Evolutionary conservation across 1,284 basidiomycete genomes (phyloP), one percentile per base, ranked within the genome.

Genomic region (Coriolopsis trogii): DNA sequence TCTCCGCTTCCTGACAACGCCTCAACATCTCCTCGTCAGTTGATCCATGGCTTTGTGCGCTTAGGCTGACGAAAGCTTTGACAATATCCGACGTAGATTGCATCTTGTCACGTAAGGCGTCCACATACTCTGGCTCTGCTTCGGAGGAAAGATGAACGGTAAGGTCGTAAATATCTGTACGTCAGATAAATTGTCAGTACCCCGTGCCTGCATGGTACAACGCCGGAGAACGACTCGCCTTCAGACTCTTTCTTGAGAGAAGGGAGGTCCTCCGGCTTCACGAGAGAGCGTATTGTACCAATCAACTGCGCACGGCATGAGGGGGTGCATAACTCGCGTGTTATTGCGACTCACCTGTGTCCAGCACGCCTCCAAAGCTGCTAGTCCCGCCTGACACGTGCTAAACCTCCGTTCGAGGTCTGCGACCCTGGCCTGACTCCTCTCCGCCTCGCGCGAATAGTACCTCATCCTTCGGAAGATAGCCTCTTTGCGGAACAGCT

Each of bases 391-490:
- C 67, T 95, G 89, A 61, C 88, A 88, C 9, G 84, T 84, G 51
- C 75, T 80, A 67, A 87, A 85, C 60, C 86, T 80, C 59, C 78
- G 80, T 69, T 94, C 89, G 38, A 95, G 69, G 59, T 91, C 85
- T 56, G 80, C 78, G 44, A 92, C 85, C 56, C 82, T 80, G 63
- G 74, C 72, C 59, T 83, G 77, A 59, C 84, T 85, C 42, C 87
- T 82, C 63, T 90, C 84, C 66, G 87, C 80, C 70, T 93, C 87
- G 52, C 93, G 83, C 46, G 89, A 86, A 69, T 96, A 95, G 63
- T 95, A 85, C 64, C 83, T 89, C 93, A 98, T 95, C 56, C 93
- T 82, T 41, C 95, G 81, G 70, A 87, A 96, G 45, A 98, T 89
- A 36, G 95, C 95, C 67, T 95, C 93, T 72, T 98, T 97, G 53